Evolutionary conservation across 441 rosid species (phyloP).

Genomic region (Populus hybrid): DNA sequence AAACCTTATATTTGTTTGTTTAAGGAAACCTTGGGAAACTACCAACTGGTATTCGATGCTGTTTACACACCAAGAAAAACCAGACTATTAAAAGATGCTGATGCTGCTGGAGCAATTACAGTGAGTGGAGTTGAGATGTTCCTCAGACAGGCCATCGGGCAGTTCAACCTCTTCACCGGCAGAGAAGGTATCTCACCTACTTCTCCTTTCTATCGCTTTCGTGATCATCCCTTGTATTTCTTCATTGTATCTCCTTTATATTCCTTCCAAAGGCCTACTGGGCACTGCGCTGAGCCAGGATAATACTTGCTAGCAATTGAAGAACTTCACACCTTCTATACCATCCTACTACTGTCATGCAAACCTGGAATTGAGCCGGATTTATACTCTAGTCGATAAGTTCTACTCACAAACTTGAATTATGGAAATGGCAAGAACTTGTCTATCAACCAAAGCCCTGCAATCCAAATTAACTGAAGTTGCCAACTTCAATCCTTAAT

Average conservation of each 20-base stretch:
- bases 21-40: conserved; percentile 36
- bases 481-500: too few relatives aligned
- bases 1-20: neutral
- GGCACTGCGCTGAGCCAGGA: too few relatives aligned
- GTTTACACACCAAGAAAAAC: conserved; percentile 57
- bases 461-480: neutral
- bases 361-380: neutral
- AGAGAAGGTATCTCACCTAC: conserved; percentile 27
- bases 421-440: neutral
- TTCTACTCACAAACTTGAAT: too few relatives aligned
- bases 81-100: conserved; percentile 46
- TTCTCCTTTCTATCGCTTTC: neutral
- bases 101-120: conserved; percentile 46
- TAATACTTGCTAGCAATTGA: neutral
- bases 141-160: conserved; percentile 53
- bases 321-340: neutral
- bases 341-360: neutral
- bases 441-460: neutral
- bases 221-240: neutral
- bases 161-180: conserved; percentile 51
- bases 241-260: too few relatives aligned
- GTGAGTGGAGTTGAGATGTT: conserved; percentile 63
- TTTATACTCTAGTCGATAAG: too few relatives aligned
- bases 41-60: conserved; percentile 48
- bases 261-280: neutral